Evolutionary conservation across 2,329 filamentous ascomycete genomes (phyloP), one percentile per base, ranked within the genome.

Genomic region (Phaeoacremonium minimum): DNA sequence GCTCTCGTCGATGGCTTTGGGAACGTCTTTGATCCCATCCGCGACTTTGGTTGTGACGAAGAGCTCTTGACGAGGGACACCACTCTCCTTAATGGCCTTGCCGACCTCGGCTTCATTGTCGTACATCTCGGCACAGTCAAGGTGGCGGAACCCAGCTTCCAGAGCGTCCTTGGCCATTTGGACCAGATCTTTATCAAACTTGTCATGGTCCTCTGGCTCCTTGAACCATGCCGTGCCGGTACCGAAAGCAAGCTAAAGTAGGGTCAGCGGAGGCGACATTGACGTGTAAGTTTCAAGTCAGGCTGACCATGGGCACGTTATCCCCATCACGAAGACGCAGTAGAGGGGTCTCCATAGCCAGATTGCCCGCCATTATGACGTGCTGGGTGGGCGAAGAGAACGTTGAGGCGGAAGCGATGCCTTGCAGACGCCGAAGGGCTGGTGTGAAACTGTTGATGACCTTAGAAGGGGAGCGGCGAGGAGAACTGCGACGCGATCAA

Each of bases 211-310:
- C 46, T 83, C 75, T 2, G 45, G 57, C n/a, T n/a, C n/a, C 55
- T 84, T 84, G 54, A 66, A 81, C 77, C 77, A 83, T 2, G 76
- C 75, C 1, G 80, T 83, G 18, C 80, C 80, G 1, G 73, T 75
- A 17, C 79, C 78, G 56, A 77, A 83, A 15, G 66, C 77, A 14
- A 83, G 56, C 74, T 77, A n/a, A n/a, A n/a, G n/a, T n/a, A n/a
- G n/a, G n/a, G n/a, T n/a, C n/a, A n/a, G n/a, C n/a, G n/a, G n/a
- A n/a, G n/a, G n/a, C n/a, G n/a, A n/a, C n/a, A n/a, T n/a, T n/a
- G n/a, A n/a, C n/a, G n/a, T n/a, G n/a, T n/a, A n/a, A n/a, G n/a
- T n/a, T n/a, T n/a, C n/a, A n/a, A n/a, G n/a, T n/a, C n/a, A n/a
- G n/a, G n/a, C n/a, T n/a, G n/a, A n/a, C n/a, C n/a, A n/a, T n/a